A percentile compares a stretch with the other conserved stretches of the same genome.
phyloP scores from a whole-genome alignment of 2,329 filamentous ascomycete genomes.

The Arthrocladium fulminans region DNA sequence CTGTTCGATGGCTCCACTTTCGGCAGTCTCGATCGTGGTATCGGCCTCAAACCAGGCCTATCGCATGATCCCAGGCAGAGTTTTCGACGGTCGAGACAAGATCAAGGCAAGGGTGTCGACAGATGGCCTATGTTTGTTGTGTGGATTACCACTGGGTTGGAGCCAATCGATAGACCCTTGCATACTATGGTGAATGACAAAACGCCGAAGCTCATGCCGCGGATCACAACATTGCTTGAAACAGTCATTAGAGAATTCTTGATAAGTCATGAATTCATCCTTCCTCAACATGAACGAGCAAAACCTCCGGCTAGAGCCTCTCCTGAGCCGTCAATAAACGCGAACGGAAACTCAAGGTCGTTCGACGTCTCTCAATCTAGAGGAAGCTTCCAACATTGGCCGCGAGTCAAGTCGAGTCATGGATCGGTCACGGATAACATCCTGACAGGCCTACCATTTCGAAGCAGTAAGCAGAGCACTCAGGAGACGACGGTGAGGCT shows the following conservation, averaged over 20 bases:
- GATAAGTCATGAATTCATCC: conserved; percentile 1
- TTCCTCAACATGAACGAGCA: background rate
- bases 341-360: background rate
- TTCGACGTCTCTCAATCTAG: background rate
- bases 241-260: conserved; percentile 3
- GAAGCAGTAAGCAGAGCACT: background rate
- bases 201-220: background rate
- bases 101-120: conserved; percentile 55
- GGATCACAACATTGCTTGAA: background rate
- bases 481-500: background rate
- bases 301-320: too few species aligned
- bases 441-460: conserved; percentile 5
- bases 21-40: conserved; percentile 41
- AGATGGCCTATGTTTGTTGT: conserved; percentile 85
- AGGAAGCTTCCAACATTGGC: conserved; percentile 1
- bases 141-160: conserved; percentile 45
- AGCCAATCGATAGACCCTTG: background rate
- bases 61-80: conserved; percentile 26
- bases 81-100: conserved; percentile 29
- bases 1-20: conserved; percentile 71
- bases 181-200: background rate
- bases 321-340: too few species aligned
- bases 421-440: background rate
- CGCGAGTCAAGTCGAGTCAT: conserved; percentile 6
- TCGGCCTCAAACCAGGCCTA: conserved; percentile 27